A percentile compares a stretch with the other conserved stretches of the same genome.
phyloP scores from a whole-genome alignment of 805 yeast genomes.

The Kluyveromyces starmeri region DNA sequence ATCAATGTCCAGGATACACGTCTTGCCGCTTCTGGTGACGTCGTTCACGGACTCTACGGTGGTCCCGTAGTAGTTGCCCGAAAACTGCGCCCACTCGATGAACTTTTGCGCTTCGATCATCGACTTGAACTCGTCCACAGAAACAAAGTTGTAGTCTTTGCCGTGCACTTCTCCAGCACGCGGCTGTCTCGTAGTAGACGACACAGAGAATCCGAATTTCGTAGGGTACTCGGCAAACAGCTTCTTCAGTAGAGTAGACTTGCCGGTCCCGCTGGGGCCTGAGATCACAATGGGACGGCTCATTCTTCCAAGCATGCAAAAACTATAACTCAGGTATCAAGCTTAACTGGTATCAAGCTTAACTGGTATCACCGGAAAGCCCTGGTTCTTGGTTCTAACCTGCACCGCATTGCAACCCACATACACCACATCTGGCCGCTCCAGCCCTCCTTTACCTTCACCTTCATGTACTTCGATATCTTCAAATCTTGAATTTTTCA shows the following conservation, averaged over 20 bases:
- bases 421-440: too few species aligned
- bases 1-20: constrained; percentile 92
- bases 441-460: too few species aligned
- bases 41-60: constrained; percentile 73
- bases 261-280: constrained; percentile 96
- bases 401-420: too few species aligned
- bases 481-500: too few species aligned
- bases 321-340: too few species aligned
- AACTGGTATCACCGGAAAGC: too few species aligned
- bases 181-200: constrained; percentile 81
- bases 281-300: constrained; percentile 85
- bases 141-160: constrained; percentile 77
- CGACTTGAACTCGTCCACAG: constrained; percentile 69
- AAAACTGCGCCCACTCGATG: constrained; percentile 96
- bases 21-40: constrained; percentile 47
- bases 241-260: constrained; percentile 85
- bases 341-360: too few species aligned
- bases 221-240: constrained; percentile 85
- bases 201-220: constrained; percentile 87
- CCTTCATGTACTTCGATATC: too few species aligned
- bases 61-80: constrained; percentile 97
- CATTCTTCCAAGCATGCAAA: constrained; percentile 13
- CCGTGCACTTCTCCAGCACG: constrained; percentile 89
- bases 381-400: too few species aligned
- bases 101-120: constrained; percentile 69